Conservation (phyloP, 345 rosid species). For the Melaleuca alternifolia region DNA sequence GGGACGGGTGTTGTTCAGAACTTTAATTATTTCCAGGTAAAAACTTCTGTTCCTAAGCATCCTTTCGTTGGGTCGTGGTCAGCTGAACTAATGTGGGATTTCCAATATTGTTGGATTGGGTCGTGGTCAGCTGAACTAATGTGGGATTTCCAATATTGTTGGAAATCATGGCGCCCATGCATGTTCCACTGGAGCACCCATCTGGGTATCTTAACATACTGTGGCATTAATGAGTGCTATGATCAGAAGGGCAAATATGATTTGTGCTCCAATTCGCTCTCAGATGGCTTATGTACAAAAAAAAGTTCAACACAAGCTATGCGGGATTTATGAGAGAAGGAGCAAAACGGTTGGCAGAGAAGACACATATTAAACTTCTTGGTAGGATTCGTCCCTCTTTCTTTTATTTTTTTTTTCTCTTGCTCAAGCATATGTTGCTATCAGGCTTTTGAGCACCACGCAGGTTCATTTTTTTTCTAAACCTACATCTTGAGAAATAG, state of each 20-base stretch:
- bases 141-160: no score
- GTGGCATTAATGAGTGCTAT: not conserved
- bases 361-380: slow-evolving; percentile 73
- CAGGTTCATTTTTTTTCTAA: not conserved
- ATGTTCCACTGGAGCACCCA: not conserved
- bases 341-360: slow-evolving; percentile 42
- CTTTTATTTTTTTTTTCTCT: not conserved
- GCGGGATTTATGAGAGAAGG: slow-evolving; percentile 75
- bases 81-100: not conserved
- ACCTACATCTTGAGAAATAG: not conserved
- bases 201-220: not conserved
- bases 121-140: no score
- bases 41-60: no score
- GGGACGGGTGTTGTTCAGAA: no score
- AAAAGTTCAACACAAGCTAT: slow-evolving; percentile 56
- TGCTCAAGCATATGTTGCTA: not conserved
- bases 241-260: not conserved
- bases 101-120: not conserved
- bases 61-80: not conserved
- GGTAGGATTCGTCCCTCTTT: slow-evolving; percentile 23
- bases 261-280: not conserved
- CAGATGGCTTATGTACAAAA: slow-evolving; percentile 72
- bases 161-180: no score
- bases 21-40: no score
- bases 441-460: not conserved